phyloP scores from a whole-genome alignment of 2,329 filamentous ascomycete species.

The Fusarium tricinctum region DNA sequence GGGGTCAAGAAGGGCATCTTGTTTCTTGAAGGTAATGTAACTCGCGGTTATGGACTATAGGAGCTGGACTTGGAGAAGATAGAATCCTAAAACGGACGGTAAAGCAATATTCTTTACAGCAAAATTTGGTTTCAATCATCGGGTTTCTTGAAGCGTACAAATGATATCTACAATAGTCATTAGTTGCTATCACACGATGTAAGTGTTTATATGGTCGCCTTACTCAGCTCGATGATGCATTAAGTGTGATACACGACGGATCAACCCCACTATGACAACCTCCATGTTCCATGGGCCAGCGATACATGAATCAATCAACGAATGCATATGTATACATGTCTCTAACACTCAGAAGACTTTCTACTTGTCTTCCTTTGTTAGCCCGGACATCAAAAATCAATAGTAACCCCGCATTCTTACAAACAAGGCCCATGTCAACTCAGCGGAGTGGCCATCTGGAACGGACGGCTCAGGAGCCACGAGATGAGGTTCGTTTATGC shows the following conservation, averaged over 20 bases:
- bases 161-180: not conserved
- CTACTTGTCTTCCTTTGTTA: not conserved
- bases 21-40: slow-evolving; percentile 40
- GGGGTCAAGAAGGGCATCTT: slow-evolving; percentile 8
- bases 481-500: slow-evolving; percentile 65
- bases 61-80: slow-evolving; percentile 43
- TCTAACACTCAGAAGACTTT: slow-evolving; percentile 3
- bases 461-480: slow-evolving; percentile 74
- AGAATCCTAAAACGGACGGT: slow-evolving; percentile 47
- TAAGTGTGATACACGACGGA: slow-evolving; percentile 1
- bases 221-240: slow-evolving; percentile 28
- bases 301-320: not conserved
- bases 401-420: not conserved
- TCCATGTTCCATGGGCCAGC: not conserved
- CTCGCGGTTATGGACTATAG: slow-evolving; percentile 32
- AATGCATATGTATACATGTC: slow-evolving; percentile 11
- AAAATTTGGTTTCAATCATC: slow-evolving; percentile 26
- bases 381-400: not conserved
- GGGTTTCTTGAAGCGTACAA: slow-evolving; percentile 11
- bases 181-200: not conserved
- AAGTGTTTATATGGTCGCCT: slow-evolving; percentile 10
- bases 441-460: slow-evolving; percentile 43
- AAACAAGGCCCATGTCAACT: slow-evolving; percentile 33
- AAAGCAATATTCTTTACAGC: slow-evolving; percentile 39
- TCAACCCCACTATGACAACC: slow-evolving; percentile 34